phyloP scores from a whole-genome alignment of 345 rosid species.

The Eucalyptus sp. region DNA sequence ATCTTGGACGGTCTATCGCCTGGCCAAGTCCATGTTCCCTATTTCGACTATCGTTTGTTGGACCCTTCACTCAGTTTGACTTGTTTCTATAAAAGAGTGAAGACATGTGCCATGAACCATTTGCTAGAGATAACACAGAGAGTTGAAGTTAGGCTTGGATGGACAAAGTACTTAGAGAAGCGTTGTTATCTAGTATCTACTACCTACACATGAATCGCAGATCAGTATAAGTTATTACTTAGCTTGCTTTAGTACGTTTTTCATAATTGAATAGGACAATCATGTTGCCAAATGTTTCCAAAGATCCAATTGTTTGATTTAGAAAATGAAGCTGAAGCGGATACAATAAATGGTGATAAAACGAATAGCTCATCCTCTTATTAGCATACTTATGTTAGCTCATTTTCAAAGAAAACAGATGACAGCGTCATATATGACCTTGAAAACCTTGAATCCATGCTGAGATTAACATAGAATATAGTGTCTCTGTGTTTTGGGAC shows the following conservation, averaged over 20 bases:
- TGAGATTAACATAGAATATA: neutral
- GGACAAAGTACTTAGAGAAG: neutral
- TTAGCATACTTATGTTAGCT: neutral
- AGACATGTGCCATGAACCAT: neutral
- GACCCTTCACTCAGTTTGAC: neutral
- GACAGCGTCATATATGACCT: neutral
- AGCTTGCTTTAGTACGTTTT: neutral
- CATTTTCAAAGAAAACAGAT: neutral
- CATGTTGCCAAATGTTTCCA: neutral
- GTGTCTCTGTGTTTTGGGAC: neutral
- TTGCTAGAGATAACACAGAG: neutral
- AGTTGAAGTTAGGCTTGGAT: neutral
- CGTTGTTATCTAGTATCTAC: neutral
- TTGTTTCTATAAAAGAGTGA: neutral
- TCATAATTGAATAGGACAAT: neutral
- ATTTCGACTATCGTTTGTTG: neutral
- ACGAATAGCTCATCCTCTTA: neutral
- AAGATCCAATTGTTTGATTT: neutral
- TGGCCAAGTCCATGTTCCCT: neutral
- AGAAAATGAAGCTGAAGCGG: neutral
- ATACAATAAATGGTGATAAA: neutral
- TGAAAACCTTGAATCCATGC: neutral
- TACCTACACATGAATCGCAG: neutral
- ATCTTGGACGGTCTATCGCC: neutral
- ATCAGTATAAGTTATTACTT: neutral